A percentile compares a stretch with the other conserved stretches of the same genome.
These are phyloP conservation scores for Sporothrix curviconia DNA, from an alignment of 2,329 filamentous ascomycete genomes.

Conservation along the genomic window DNA sequence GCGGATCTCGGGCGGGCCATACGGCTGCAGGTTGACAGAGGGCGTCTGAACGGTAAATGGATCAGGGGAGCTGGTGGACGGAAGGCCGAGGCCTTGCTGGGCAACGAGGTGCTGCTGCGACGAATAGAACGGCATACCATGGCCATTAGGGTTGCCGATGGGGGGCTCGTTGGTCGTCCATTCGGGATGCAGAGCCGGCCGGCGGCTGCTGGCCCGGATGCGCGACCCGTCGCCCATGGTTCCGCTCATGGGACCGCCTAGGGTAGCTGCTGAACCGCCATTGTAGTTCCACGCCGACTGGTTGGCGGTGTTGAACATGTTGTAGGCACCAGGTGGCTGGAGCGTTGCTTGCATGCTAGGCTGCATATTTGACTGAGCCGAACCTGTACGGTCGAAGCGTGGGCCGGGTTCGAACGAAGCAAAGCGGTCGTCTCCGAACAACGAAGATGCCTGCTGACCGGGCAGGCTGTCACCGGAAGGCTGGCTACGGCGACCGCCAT, in stretches of 20 bases:
- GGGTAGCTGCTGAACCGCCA: constrained; percentile 52
- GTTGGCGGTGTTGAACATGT: constrained; percentile 40
- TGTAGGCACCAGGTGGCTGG: constrained; percentile 34
- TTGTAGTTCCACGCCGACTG: constrained; percentile 77
- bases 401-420: constrained; percentile 55
- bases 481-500: constrained; percentile 62
- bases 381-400: constrained; percentile 34
- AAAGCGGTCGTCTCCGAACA: constrained; percentile 66
- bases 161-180: constrained; percentile 19
- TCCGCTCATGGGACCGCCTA: constrained; percentile 50
- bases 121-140: constrained; percentile 16
- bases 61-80: constrained; percentile 38
- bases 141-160: constrained; percentile 13
- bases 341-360: constrained; percentile 25
- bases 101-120: constrained; percentile 17
- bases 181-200: constrained; percentile 58
- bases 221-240: constrained; percentile 49
- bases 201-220: constrained; percentile 45
- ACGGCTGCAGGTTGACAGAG: constrained; percentile 34
- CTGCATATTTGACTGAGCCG: constrained; percentile 32
- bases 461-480: constrained; percentile 71
- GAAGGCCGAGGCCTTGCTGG: constrained; percentile 25
- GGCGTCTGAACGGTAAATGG: constrained; percentile 27
- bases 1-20: constrained; percentile 32
- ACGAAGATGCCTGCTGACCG: constrained; percentile 53